phyloP scores from a whole-genome alignment of 2,329 filamentous ascomycete genomes.

The Penicillium sp. region DNA sequence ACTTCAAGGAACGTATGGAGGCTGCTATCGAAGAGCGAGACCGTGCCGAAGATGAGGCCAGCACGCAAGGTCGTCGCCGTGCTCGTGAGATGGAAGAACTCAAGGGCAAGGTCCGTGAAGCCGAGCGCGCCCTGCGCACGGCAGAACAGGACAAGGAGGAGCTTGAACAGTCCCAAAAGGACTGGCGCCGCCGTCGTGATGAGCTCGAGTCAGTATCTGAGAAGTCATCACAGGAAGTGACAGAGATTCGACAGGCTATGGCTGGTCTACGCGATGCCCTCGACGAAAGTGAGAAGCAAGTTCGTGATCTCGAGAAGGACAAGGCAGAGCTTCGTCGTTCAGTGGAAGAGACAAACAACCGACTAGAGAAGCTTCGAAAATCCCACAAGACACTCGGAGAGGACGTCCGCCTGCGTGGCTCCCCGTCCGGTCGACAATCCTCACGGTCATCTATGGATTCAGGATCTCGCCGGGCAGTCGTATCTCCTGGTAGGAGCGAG shows the following conservation, averaged over 20 bases:
- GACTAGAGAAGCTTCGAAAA: slow-evolving; percentile 77
- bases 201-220: slow-evolving; percentile 72
- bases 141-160: slow-evolving; percentile 75
- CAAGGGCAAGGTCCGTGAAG: slow-evolving; percentile 73
- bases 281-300: slow-evolving; percentile 83
- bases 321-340: slow-evolving; percentile 71
- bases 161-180: slow-evolving; percentile 69
- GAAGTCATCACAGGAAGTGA: slow-evolving; percentile 69
- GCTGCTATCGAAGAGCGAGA: slow-evolving; percentile 91
- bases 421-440: slow-evolving; percentile 52
- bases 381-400: slow-evolving; percentile 61
- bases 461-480: slow-evolving; percentile 44
- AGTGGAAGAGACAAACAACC: slow-evolving; percentile 73
- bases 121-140: slow-evolving; percentile 72
- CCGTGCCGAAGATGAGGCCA: slow-evolving; percentile 85
- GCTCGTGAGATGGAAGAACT: slow-evolving; percentile 85
- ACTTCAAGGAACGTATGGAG: slow-evolving; percentile 87
- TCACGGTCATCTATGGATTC: slow-evolving; percentile 62
- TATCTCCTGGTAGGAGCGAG: slow-evolving; percentile 49
- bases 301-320: slow-evolving; percentile 79
- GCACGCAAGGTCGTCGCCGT: slow-evolving; percentile 70
- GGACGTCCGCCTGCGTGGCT: slow-evolving; percentile 51
- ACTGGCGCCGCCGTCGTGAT: slow-evolving; percentile 71
- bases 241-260: slow-evolving; percentile 75
- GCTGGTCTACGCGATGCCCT: slow-evolving; percentile 74